phyloP scores from a whole-genome alignment of 257 asterid genomes.

The Penstemon barbatus region DNA sequence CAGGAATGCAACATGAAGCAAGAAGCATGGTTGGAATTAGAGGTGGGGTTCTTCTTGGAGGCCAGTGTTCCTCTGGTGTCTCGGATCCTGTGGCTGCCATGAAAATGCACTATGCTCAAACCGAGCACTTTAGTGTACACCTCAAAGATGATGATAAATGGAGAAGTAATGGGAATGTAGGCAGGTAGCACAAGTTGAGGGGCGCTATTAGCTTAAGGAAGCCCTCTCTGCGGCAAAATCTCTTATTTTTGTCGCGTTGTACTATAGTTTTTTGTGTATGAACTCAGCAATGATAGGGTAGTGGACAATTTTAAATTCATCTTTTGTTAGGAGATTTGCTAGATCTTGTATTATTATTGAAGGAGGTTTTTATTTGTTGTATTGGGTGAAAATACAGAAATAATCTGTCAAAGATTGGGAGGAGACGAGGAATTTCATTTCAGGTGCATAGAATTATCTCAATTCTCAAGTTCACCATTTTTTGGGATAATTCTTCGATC shows the following conservation, averaged over 20 bases:
- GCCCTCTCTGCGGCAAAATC: conserved; percentile 39
- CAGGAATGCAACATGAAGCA: conserved; percentile 50
- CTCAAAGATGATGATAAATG: conserved; percentile 65
- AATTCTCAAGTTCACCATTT: background rate
- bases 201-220: conserved; percentile 31
- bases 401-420: conserved; percentile 46
- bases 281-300: conserved; percentile 50
- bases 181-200: conserved; percentile 58
- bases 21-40: conserved; percentile 58
- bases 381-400: conserved; percentile 74
- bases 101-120: conserved; percentile 70
- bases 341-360: conserved; percentile 60
- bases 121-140: conserved; percentile 53
- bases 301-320: conserved; percentile 39
- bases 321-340: conserved; percentile 36
- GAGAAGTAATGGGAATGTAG: conserved; percentile 73
- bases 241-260: conserved; percentile 52
- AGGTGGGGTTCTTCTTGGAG: conserved; percentile 49
- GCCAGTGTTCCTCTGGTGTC: conserved; percentile 25
- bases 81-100: conserved; percentile 75
- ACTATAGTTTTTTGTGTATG: conserved; percentile 56
- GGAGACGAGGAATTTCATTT: conserved; percentile 35
- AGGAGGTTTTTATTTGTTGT: conserved; percentile 79
- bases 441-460: conserved; percentile 17
- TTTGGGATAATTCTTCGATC: background rate